Conservation (phyloP, 805 yeast genomes). For the Pichia insulana region DNA sequence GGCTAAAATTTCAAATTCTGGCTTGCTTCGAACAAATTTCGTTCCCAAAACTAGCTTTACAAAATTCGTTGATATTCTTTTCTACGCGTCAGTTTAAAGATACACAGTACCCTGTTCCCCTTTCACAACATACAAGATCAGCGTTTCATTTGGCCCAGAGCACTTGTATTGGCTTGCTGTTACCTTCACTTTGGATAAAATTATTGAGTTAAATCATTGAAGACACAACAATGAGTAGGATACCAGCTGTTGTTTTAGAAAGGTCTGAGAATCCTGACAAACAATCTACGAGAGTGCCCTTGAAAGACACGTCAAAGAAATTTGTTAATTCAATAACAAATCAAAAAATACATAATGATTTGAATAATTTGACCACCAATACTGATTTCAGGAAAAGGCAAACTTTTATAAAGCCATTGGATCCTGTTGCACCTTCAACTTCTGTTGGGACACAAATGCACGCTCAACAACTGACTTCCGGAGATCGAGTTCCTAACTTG, state of each 20-base stretch:
- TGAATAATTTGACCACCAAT: background rate
- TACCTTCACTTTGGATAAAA: too few relatives aligned
- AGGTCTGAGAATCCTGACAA: background rate
- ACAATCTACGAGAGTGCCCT: conserved; percentile 14
- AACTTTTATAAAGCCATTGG: background rate
- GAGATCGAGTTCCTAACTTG: conserved; percentile 4
- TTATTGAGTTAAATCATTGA: too few relatives aligned
- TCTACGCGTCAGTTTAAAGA: background rate
- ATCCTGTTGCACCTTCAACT: background rate
- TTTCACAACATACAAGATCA: too few relatives aligned
- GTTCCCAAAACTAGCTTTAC: too few relatives aligned
- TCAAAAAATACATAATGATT: background rate
- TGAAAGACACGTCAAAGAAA: conserved; percentile 23
- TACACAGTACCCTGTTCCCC: background rate
- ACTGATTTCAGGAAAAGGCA: background rate
- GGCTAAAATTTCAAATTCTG: too few relatives aligned
- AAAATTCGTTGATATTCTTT: background rate
- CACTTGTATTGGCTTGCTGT: background rate
- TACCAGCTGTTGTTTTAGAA: background rate
- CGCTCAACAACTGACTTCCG: conserved; percentile 6
- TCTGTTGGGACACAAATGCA: background rate
- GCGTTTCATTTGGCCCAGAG: too few relatives aligned
- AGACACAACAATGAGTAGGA: too few relatives aligned
- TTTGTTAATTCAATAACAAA: conserved; percentile 15
- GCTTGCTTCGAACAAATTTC: too few relatives aligned